phyloP scores from a whole-genome alignment of 768 basidiomycete genomes.

The Tricholoma furcatifolium region DNA sequence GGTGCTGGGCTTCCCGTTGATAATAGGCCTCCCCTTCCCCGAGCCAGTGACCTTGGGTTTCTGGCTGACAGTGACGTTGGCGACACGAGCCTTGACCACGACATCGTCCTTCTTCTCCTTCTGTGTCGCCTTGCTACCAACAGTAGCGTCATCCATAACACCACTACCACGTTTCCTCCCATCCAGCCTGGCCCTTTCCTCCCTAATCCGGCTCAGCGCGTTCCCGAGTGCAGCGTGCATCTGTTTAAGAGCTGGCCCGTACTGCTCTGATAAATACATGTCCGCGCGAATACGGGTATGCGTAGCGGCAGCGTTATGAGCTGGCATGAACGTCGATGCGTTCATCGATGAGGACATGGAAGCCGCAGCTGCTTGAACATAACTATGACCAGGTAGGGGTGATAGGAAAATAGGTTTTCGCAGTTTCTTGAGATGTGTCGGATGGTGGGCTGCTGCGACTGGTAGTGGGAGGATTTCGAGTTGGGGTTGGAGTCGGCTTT shows the following conservation, averaged over 20 bases:
- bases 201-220: neutral
- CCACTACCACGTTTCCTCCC: too few relatives aligned
- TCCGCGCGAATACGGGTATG: too few relatives aligned
- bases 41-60: too few relatives aligned
- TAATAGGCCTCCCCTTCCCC: too few relatives aligned
- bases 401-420: constrained; percentile 26
- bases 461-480: constrained; percentile 26
- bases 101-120: too few relatives aligned
- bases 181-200: too few relatives aligned
- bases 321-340: neutral
- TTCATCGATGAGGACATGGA: neutral
- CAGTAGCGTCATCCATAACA: too few relatives aligned
- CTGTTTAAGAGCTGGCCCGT: neutral
- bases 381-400: constrained; percentile 2
- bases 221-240: neutral
- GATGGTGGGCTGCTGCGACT: constrained; percentile 48
- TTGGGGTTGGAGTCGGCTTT: neutral
- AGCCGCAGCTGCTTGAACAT: neutral
- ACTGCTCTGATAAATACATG: neutral
- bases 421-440: constrained; percentile 31
- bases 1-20: too few relatives aligned
- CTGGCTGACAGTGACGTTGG: too few relatives aligned
- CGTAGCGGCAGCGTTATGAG: too few relatives aligned
- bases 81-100: too few relatives aligned
- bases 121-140: too few relatives aligned